Conservation (phyloP, 176 grass and related monocot genomes). For the Poa pratensis region DNA sequence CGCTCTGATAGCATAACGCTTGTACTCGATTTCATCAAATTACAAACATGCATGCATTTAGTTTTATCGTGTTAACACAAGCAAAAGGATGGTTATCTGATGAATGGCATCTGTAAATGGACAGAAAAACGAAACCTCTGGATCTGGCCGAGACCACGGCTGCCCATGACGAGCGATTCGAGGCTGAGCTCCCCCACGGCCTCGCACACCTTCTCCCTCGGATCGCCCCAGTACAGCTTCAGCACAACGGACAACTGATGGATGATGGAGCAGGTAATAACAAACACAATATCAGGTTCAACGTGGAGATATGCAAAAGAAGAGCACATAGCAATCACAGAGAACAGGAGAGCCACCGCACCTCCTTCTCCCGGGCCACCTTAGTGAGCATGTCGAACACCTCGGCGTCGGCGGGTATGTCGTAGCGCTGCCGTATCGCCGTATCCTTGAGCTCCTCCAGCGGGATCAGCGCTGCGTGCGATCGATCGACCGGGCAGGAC, state of each 20-base stretch:
- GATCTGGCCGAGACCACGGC: constrained; percentile 67
- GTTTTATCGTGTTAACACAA: neutral
- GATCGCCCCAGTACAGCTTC: constrained; percentile 77
- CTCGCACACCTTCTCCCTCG: constrained; percentile 90
- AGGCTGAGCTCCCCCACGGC: constrained; percentile 61
- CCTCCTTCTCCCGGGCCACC: constrained; percentile 61
- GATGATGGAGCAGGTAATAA: neutral
- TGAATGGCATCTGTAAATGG: neutral
- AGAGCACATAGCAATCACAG: too few species aligned
- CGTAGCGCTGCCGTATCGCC: constrained; percentile 63
- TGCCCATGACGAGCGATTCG: constrained; percentile 72
- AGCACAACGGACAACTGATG: constrained; percentile 57
- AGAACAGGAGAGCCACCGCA: neutral
- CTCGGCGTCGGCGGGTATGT: constrained; percentile 53
- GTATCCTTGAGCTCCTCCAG: constrained; percentile 59
- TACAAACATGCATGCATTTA: neutral
- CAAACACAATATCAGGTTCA: neutral
- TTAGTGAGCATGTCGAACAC: constrained; percentile 57
- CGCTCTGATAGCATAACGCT: neutral
- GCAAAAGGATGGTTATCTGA: neutral
- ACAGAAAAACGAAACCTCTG: constrained; percentile 48
- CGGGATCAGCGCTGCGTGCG: constrained; percentile 65
- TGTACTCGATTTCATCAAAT: neutral
- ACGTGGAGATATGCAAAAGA: neutral
- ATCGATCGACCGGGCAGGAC: neutral